Evolutionary conservation across 1,284 basidiomycete genomes (phyloP).

Genomic region (Tilletia caries): DNA sequence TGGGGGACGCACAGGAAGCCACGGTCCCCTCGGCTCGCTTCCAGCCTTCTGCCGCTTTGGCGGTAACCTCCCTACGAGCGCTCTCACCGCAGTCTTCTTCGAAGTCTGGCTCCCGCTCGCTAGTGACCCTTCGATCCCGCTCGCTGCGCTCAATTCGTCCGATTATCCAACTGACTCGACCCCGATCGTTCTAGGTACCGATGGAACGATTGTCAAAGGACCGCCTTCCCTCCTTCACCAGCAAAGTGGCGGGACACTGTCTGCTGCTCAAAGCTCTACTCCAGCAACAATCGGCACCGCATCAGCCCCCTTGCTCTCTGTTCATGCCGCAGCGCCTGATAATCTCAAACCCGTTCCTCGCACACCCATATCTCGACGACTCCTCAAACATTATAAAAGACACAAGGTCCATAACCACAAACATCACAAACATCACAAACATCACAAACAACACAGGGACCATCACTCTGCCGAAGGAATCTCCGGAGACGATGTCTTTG

Average conservation of each 20-base stretch:
- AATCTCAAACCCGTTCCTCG: no score
- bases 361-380: no score
- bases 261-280: no score
- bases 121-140: neutral
- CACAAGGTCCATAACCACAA: no score
- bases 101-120: slow-evolving; percentile 18
- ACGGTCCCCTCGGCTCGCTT: slow-evolving; percentile 13
- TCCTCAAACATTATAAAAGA: no score
- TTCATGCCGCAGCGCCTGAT: no score
- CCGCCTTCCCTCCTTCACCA: neutral
- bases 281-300: no score
- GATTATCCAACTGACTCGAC: slow-evolving; percentile 17
- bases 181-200: neutral
- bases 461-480: neutral
- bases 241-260: neutral
- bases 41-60: slow-evolving; percentile 17
- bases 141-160: slow-evolving; percentile 5
- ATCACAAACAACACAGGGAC: no score
- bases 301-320: neutral
- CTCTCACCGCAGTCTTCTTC: slow-evolving; percentile 9
- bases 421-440: no score
- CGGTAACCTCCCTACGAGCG: slow-evolving; percentile 2
- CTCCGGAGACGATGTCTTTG: slow-evolving; percentile 17
- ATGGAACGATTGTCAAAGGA: slow-evolving; percentile 3
- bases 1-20: neutral